A percentile compares a stretch with the other conserved stretches of the same genome.
phyloP scores from a whole-genome alignment of 148 eudicot genomes.

The Rhododendron vialii region DNA sequence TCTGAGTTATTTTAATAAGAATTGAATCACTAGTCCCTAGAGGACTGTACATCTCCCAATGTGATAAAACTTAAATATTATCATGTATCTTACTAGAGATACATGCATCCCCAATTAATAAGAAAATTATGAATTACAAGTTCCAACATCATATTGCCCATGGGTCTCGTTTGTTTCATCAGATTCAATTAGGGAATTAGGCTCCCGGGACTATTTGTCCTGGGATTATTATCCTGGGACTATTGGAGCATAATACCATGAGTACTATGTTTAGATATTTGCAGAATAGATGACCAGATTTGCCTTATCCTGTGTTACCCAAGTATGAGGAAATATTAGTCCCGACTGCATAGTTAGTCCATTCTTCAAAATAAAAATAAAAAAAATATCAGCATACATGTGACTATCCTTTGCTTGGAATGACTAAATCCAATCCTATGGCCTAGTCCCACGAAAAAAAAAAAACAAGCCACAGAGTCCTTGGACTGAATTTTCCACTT shows the following conservation, averaged over 20 bases:
- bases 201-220: not conserved
- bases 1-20: no score
- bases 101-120: no score
- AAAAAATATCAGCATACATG: not conserved
- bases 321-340: not conserved
- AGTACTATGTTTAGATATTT: not conserved
- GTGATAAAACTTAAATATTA: no score
- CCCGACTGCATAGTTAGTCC: not conserved
- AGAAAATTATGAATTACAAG: no score
- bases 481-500: not conserved
- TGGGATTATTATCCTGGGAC: not conserved
- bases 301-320: not conserved
- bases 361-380: not conserved
- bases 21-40: no score
- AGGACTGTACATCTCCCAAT: no score
- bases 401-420: not conserved
- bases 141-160: not conserved
- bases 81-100: no score
- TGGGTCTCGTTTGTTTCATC: not conserved
- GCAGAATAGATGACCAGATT: not conserved
- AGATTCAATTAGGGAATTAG: not conserved
- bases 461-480: not conserved
- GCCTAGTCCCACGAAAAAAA: not conserved
- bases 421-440: not conserved
- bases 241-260: not conserved